These are phyloP conservation scores for Nicotiana noctiflora DNA, from an alignment of 257 asterid species.

Conservation along the genomic window DNA sequence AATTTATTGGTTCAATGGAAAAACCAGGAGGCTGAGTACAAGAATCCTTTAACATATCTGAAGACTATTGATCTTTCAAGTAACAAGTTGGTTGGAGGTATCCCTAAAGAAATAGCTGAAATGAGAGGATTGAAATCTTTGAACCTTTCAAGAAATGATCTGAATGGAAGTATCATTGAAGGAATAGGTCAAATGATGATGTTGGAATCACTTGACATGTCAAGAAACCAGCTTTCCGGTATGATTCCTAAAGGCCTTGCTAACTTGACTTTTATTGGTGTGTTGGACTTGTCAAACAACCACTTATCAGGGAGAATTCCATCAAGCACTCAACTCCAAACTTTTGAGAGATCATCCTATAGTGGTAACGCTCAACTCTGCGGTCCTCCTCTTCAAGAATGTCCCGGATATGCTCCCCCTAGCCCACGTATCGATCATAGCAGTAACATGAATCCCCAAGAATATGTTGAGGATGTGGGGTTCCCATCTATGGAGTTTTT, in stretches of 20 bases:
- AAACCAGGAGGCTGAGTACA: slow-evolving; percentile 3
- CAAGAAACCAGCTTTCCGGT: slow-evolving; percentile 27
- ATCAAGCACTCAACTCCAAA: slow-evolving; percentile 22
- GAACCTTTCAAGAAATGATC: slow-evolving; percentile 25
- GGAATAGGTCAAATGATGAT: slow-evolving; percentile 21
- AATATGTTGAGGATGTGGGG: background rate
- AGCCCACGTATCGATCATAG: background rate
- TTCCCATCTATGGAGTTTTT: background rate
- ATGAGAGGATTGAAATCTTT: slow-evolving; percentile 20
- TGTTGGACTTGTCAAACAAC: slow-evolving; percentile 29
- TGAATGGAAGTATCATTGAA: slow-evolving; percentile 19
- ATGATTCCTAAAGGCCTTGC: slow-evolving; percentile 22
- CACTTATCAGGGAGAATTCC: slow-evolving; percentile 28
- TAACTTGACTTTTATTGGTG: background rate
- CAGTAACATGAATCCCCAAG: background rate
- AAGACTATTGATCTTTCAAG: slow-evolving; percentile 31
- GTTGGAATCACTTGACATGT: slow-evolving; percentile 29
- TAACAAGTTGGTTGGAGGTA: slow-evolving; percentile 17
- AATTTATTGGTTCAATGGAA: slow-evolving; percentile 23
- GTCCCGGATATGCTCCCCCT: slow-evolving; percentile 3
- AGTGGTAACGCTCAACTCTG: slow-evolving; percentile 22
- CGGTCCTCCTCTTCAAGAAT: slow-evolving; percentile 18
- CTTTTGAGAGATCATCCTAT: slow-evolving; percentile 21
- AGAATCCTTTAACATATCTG: slow-evolving; percentile 7
- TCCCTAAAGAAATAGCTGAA: slow-evolving; percentile 14